phyloP scores from a whole-genome alignment of 768 basidiomycete genomes.

The Podaxis carcinomalis region DNA sequence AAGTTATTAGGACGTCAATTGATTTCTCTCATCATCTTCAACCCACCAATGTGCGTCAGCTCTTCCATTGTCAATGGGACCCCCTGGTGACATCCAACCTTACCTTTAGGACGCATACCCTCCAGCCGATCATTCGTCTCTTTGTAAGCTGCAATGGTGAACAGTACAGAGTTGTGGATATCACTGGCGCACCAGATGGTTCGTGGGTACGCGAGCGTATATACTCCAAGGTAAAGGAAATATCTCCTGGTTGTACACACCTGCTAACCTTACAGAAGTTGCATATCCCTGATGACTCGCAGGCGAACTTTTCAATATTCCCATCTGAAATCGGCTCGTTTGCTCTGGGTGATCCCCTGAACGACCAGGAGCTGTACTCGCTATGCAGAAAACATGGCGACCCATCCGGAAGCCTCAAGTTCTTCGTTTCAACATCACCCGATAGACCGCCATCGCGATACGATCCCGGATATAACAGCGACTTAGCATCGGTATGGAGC shows the following conservation, averaged over 20 bases:
- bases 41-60: conserved; percentile 1
- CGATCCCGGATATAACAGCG: conserved; percentile 16
- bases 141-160: conserved; percentile 47
- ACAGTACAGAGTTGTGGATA: conserved; percentile 45
- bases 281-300: conserved; percentile 37
- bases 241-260: neutral
- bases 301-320: conserved; percentile 37
- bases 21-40: neutral
- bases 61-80: neutral
- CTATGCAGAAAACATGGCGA: conserved; percentile 42
- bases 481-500: conserved; percentile 7
- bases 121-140: conserved; percentile 35
- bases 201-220: conserved; percentile 41
- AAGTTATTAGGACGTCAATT: neutral
- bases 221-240: conserved; percentile 33
- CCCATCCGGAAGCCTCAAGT: conserved; percentile 44
- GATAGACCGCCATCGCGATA: conserved; percentile 32
- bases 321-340: conserved; percentile 44
- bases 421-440: conserved; percentile 44
- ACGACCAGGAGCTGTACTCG: conserved; percentile 34
- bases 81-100: neutral
- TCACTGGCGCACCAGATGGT: conserved; percentile 42
- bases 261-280: conserved; percentile 26
- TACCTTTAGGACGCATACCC: conserved; percentile 18
- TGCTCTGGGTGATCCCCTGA: conserved; percentile 36